Percentiles rank a stretch among this genome's conserved stretches.
These are phyloP conservation scores for Cetraspora pellucida DNA, from an alignment of 192 early-diverging fungal species.

Conservation along the genomic window DNA sequence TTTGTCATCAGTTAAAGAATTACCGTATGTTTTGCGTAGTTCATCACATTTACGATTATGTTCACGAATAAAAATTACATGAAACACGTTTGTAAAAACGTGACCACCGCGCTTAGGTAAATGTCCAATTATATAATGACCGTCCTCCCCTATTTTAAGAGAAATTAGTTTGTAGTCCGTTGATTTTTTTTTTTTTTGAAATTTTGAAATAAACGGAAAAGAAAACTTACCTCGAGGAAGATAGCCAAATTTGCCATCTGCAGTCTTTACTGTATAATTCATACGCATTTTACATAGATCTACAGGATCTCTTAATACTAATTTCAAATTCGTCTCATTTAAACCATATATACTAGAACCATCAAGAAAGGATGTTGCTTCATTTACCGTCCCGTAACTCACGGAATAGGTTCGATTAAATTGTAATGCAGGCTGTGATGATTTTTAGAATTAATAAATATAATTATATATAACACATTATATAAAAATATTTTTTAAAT, in stretches of 20 bases:
- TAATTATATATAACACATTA: background rate
- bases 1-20: background rate
- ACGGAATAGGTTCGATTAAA: background rate
- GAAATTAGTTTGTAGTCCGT: background rate
- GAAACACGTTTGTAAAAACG: background rate
- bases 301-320: background rate
- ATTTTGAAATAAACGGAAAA: background rate
- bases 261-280: background rate
- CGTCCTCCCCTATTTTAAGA: background rate
- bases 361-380: constrained; percentile 14
- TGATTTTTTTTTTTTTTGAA: background rate
- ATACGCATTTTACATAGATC: background rate
- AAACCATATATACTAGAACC: background rate
- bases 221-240: background rate
- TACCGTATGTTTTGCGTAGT: background rate
- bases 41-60: constrained; percentile 26
- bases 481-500: background rate
- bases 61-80: background rate
- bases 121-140: background rate
- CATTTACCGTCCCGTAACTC: background rate
- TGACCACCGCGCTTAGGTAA: background rate
- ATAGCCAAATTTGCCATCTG: constrained; percentile 6
- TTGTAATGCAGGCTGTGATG: background rate
- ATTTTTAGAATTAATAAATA: background rate
- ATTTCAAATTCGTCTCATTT: background rate